phyloP scores from a whole-genome alignment of 139 green algal species.

The Ettlia oleoabundans region DNA sequence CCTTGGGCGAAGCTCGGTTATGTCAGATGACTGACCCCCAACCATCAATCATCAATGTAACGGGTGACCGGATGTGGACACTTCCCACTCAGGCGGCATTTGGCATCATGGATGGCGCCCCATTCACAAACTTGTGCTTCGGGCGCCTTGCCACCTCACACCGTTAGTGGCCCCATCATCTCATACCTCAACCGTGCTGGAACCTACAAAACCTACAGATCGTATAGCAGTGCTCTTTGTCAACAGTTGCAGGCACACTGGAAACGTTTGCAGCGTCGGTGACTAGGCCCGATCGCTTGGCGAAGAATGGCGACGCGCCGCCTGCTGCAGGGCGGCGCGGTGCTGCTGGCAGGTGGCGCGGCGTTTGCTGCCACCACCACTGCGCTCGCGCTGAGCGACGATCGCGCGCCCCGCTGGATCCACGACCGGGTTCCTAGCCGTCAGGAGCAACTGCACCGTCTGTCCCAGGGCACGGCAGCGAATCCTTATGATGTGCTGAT shows the following conservation, averaged over 20 bases:
- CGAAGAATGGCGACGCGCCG: neutral
- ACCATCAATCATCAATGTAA: no score
- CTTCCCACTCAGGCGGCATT: no score
- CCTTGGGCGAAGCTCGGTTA: neutral
- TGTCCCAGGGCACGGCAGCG: constrained; percentile 45
- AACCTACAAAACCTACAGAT: no score
- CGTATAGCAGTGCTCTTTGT: neutral
- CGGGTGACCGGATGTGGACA: no score
- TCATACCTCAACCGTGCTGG: no score
- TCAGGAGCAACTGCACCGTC: constrained; percentile 47
- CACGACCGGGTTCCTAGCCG: constrained; percentile 49
- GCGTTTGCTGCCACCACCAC: no score
- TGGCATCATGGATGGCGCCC: no score
- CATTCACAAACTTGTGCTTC: no score
- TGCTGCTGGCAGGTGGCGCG: neutral
- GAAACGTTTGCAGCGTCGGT: no score
- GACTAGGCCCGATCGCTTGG: no score
- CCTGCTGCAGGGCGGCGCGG: neutral
- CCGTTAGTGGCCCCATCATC: no score
- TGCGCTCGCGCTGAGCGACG: neutral
- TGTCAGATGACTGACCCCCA: neutral
- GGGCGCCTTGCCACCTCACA: no score
- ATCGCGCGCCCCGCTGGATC: neutral
- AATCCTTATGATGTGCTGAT: constrained; percentile 89
- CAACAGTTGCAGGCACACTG: neutral